These are phyloP conservation scores for Peterozyma toletana DNA, from an alignment of 805 yeast genomes.

Conservation along the genomic window DNA sequence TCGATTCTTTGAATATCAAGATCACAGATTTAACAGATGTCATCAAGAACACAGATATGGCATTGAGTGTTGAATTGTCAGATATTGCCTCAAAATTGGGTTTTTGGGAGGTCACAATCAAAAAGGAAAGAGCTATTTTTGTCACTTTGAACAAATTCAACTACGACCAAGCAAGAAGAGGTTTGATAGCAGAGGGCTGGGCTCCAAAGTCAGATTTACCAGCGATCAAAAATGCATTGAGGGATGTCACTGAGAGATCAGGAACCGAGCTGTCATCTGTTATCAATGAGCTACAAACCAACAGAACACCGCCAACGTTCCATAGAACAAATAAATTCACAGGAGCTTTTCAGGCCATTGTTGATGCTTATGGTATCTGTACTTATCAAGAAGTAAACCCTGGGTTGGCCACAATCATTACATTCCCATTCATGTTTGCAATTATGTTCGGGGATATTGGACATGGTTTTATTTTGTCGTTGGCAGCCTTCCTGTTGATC, in stretches of 20 bases:
- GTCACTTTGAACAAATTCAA: slow-evolving; percentile 72
- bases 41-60: slow-evolving; percentile 54
- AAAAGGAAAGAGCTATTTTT: slow-evolving; percentile 80
- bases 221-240: slow-evolving; percentile 57
- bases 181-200: slow-evolving; percentile 96
- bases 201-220: slow-evolving; percentile 73
- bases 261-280: slow-evolving; percentile 40
- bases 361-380: slow-evolving; percentile 93
- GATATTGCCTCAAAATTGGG: slow-evolving; percentile 71
- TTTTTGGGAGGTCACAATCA: slow-evolving; percentile 62
- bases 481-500: slow-evolving; percentile 68
- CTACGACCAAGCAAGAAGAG: slow-evolving; percentile 76
- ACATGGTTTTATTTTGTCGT: slow-evolving; percentile 79
- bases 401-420: slow-evolving; percentile 87
- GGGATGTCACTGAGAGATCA: slow-evolving; percentile 50
- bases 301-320: slow-evolving; percentile 87
- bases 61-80: slow-evolving; percentile 70
- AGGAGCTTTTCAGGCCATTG: slow-evolving; percentile 84
- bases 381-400: slow-evolving; percentile 94
- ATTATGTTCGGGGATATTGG: slow-evolving; percentile 99
- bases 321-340: slow-evolving; percentile 95
- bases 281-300: slow-evolving; percentile 58
- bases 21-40: slow-evolving; percentile 41
- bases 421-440: slow-evolving; percentile 98
- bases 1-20: slow-evolving; percentile 40